Base-by-base conservation (phyloP, 169 alveolate species). In the Plasmodium vivax region DNA sequence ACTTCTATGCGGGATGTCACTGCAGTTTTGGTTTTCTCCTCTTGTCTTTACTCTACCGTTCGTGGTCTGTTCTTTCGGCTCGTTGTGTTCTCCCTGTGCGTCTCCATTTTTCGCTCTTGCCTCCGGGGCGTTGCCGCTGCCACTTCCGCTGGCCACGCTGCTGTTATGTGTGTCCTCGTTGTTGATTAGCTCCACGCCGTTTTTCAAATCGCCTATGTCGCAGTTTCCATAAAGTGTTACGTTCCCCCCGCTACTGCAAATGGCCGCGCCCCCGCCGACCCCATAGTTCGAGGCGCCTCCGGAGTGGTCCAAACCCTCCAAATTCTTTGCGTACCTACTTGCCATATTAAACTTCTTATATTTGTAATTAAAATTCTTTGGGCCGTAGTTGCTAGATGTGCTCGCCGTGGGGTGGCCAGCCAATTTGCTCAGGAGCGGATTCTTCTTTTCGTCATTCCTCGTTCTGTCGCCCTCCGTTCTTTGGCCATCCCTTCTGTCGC, bases 371-470 rank as follows among this genome's bases (percentile, higher is more conserved):
- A 56, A 47, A 30, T 32, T 32, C 43, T 82, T 82, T 6, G 32
- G 27, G 54, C 45, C 43, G 43, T 82, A 84, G 75, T 84, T 72
- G 34, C 54, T 38, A 43, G 41, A 72, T n/a, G 93, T 72, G n/a
- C 74, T 71, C 34, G 83, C 54, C 14, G 84, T 84, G 27, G 75
- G 54, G 71, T 51, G 45, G 16, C 79, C 72, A 38, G 93, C 75
- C 6, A 62, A 72, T 19, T 74, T 72, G 68, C 73, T 34, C 45
- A 75, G 51, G 36, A 32, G 27, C 2, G 16, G 6, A 30, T 82
- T 82, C 71, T 8, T 82, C 16, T 62, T 51, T 3, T 36, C 34
- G 16, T 27, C 79, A 30, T 45, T 47, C 6, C 10, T 45, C 45
- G 38, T 84, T n/a, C 34, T 23, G 9, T 62, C 38, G 2, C 54